These are phyloP conservation scores for Ceratocystis albifundus DNA, from an alignment of 2,329 filamentous ascomycete species.

Conservation along the genomic window DNA sequence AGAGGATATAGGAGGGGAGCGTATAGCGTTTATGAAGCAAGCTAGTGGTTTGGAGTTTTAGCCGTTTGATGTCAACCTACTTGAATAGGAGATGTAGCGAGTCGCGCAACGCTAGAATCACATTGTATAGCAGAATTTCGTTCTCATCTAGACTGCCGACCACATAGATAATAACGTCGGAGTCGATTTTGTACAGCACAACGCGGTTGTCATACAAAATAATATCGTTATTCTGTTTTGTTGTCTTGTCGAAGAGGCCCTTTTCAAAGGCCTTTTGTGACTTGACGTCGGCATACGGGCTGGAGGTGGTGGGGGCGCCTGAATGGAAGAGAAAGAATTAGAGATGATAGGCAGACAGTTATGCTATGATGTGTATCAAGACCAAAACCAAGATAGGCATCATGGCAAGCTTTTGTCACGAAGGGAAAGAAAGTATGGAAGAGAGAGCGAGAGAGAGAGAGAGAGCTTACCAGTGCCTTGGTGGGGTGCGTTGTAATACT, in stretches of 20 bases:
- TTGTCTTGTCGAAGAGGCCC: constrained; percentile 86
- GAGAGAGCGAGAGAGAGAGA: too few relatives aligned
- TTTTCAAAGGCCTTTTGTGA: constrained; percentile 96
- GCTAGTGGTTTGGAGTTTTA: neutral
- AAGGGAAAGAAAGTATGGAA: too few relatives aligned
- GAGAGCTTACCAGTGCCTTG: constrained; percentile 30
- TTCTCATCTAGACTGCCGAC: constrained; percentile 89
- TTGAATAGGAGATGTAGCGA: constrained; percentile 84
- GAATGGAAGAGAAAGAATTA: neutral
- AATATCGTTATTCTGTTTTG: constrained; percentile 89
- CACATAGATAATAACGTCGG: constrained; percentile 91
- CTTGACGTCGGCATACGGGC: constrained; percentile 79
- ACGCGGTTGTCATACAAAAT: constrained; percentile 95
- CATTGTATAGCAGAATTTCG: constrained; percentile 91
- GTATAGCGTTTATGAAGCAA: neutral
- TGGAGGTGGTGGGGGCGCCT: constrained; percentile 34
- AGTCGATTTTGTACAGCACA: constrained; percentile 95
- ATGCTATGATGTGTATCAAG: neutral
- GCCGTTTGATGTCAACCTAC: constrained; percentile 38
- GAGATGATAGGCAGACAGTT: neutral
- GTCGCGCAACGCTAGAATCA: constrained; percentile 81
- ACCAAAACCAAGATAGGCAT: too few relatives aligned
- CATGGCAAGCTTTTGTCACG: too few relatives aligned
- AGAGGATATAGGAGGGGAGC: neutral
- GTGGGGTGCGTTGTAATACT: constrained; percentile 69